Evolutionary conservation across 2,329 filamentous ascomycete genomes (phyloP).

Genomic region (Alternaria rosae): DNA sequence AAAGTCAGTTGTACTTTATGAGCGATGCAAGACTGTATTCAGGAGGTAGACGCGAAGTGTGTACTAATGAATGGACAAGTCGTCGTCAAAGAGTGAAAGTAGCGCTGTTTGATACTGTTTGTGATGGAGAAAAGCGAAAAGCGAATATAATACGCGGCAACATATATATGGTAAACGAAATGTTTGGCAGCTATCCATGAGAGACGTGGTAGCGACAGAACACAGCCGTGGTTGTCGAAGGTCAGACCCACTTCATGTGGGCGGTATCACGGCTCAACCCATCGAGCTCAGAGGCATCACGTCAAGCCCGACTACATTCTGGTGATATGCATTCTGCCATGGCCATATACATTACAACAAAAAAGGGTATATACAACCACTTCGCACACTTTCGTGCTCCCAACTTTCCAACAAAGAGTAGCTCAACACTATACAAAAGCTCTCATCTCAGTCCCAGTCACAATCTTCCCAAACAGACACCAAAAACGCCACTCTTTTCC

Average conservation of each 20-base stretch:
- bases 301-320: background rate
- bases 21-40: background rate
- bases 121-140: background rate
- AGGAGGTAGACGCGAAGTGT: background rate
- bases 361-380: conserved; percentile 5
- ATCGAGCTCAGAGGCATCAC: background rate
- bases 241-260: background rate
- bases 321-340: background rate
- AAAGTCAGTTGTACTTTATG: background rate
- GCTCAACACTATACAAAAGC: background rate
- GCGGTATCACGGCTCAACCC: background rate
- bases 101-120: accelerated
- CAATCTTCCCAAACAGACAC: background rate
- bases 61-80: background rate
- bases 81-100: background rate
- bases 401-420: background rate
- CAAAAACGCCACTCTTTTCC: background rate
- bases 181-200: background rate
- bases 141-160: background rate
- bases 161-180: background rate
- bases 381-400: background rate
- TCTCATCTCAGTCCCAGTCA: background rate
- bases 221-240: background rate
- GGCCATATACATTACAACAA: background rate
- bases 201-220: background rate